phyloP scores from a whole-genome alignment of 108 stramenopile species.

The Nitzschia sp. region DNA sequence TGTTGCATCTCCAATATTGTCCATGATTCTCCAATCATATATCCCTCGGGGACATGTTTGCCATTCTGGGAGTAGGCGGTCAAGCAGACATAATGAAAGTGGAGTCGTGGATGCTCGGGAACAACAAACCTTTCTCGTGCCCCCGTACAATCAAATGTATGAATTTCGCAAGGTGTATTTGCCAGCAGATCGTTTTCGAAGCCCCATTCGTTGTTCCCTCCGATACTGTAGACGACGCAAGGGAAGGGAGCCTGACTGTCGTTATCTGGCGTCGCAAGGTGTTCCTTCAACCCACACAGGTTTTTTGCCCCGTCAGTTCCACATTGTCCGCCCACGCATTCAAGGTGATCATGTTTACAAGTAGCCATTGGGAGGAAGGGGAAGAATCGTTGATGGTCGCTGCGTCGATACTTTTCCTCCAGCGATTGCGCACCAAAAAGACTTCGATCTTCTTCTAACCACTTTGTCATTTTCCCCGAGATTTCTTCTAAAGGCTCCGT shows the following conservation, averaged over 20 bases:
- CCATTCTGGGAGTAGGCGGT: background rate
- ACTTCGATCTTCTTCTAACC: background rate
- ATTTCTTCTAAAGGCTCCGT: background rate
- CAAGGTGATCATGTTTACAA: background rate
- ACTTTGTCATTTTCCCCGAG: background rate
- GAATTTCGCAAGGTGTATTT: background rate
- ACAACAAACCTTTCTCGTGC: background rate
- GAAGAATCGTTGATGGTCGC: background rate
- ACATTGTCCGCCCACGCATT: background rate
- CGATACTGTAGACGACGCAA: background rate
- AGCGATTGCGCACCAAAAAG: background rate
- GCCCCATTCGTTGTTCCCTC: background rate
- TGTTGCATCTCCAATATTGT: background rate
- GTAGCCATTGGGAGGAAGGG: background rate
- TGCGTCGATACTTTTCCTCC: background rate
- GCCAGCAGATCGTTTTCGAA: background rate
- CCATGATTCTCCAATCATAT: background rate
- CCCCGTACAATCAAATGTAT: background rate
- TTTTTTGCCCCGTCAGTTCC: background rate
- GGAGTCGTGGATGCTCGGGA: background rate
- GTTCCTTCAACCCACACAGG: background rate
- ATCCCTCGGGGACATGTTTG: background rate
- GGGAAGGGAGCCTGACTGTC: background rate
- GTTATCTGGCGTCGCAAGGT: background rate
- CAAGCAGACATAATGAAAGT: background rate